Conservation (phyloP, 495 filamentous ascomycete genomes). For the Cryomyces antarcticus region DNA sequence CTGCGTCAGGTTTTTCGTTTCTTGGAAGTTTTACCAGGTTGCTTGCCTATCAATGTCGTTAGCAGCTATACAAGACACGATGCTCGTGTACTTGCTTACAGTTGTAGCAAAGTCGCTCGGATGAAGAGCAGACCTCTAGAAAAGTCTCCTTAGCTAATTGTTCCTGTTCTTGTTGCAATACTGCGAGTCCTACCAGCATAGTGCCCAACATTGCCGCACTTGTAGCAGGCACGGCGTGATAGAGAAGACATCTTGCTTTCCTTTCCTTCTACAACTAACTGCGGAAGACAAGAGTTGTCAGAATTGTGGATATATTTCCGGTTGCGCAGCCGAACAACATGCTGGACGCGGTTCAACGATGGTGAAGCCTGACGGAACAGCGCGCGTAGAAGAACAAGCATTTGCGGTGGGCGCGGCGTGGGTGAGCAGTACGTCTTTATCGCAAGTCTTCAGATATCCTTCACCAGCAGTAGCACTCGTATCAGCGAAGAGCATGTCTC, state of each 20-base stretch:
- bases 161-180: neutral
- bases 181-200: conserved; percentile 48
- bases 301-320: neutral
- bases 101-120: conserved; percentile 98
- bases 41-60: conserved; percentile 20
- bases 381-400: too few species aligned
- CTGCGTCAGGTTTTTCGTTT: too few species aligned
- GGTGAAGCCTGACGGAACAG: too few species aligned
- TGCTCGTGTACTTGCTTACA: conserved; percentile 34
- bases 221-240: conserved; percentile 96
- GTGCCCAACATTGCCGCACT: conserved; percentile 98
- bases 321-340: neutral
- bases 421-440: too few species aligned
- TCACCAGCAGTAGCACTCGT: too few species aligned
- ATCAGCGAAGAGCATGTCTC: too few species aligned
- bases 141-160: conserved; percentile 1
- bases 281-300: neutral
- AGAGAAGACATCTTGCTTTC: conserved; percentile 56
- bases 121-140: conserved; percentile 81
- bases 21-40: conserved; percentile 11
- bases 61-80: conserved; percentile 22
- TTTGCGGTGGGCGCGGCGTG: too few species aligned
- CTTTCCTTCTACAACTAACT: conserved; percentile 2
- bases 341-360: neutral
- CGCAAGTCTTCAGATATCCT: too few species aligned